Conservation (phyloP, 331 rosid genomes). For the Saraca asoca region DNA sequence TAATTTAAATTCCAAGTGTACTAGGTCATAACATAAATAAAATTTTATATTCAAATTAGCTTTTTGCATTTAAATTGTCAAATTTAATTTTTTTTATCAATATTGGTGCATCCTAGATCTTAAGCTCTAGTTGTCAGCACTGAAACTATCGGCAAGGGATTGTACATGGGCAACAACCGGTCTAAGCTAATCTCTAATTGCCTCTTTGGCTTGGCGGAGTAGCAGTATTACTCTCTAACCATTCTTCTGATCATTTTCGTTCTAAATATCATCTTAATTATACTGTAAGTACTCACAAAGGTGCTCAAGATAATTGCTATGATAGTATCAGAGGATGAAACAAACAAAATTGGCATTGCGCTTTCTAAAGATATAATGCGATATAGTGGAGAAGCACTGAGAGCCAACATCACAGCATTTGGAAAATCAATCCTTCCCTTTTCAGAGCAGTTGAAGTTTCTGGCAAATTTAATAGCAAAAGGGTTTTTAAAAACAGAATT, state of each 20-base stretch:
- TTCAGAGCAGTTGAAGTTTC: background rate
- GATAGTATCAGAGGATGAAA: background rate
- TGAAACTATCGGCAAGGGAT: background rate
- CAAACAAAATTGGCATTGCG: background rate
- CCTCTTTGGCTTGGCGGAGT: background rate
- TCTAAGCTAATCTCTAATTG: background rate
- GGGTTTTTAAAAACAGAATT: background rate
- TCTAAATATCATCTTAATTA: background rate
- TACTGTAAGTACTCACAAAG: background rate
- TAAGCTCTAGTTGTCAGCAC: background rate
- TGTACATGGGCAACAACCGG: background rate
- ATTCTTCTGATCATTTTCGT: background rate
- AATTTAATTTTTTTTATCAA: no score
- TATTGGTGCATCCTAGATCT: background rate
- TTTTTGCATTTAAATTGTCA: no score
- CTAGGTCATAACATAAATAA: no score
- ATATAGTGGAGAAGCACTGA: background rate
- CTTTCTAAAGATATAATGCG: background rate
- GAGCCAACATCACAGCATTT: background rate
- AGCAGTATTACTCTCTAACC: background rate
- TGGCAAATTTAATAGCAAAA: background rate
- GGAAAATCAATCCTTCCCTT: background rate
- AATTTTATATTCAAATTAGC: no score
- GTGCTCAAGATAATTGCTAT: background rate
- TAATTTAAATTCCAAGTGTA: no score